phyloP scores from a whole-genome alignment of 2,329 filamentous ascomycete species.

The Diaporthe humulicola region DNA sequence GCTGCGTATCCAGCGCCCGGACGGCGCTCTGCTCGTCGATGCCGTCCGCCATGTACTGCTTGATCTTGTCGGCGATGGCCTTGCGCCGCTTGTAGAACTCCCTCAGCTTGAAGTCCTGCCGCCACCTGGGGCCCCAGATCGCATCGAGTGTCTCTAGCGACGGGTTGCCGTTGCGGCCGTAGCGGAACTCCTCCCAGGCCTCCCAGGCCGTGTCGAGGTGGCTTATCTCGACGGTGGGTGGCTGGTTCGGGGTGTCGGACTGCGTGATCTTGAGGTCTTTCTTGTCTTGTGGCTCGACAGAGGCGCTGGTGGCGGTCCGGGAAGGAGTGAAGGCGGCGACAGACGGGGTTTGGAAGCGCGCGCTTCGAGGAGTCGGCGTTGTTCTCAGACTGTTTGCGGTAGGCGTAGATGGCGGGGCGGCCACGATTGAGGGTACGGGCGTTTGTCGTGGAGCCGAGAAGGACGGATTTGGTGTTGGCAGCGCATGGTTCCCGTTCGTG shows the following conservation, averaged over 20 bases:
- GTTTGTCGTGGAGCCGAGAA: neutral
- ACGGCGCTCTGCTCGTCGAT: conserved; percentile 52
- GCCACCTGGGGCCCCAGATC: conserved; percentile 53
- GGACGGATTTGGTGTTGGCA: neutral
- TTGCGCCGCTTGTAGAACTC: conserved; percentile 56
- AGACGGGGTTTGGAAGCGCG: conserved; percentile 3
- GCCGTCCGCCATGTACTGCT: conserved; percentile 52
- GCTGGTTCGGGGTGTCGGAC: conserved; percentile 41
- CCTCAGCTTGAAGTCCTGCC: conserved; percentile 52
- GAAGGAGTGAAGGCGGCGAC: neutral
- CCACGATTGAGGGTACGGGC: neutral
- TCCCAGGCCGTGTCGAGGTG: conserved; percentile 52
- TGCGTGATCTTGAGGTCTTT: conserved; percentile 35
- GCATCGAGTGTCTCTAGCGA: conserved; percentile 52
- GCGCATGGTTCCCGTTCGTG: neutral
- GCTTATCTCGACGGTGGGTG: conserved; percentile 52
- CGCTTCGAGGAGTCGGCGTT: conserved; percentile 14
- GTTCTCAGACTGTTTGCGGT: neutral
- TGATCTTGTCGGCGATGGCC: conserved; percentile 56
- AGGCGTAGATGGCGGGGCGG: neutral
- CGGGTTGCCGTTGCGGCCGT: conserved; percentile 52
- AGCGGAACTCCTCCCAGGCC: conserved; percentile 54
- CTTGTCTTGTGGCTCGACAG: conserved; percentile 6
- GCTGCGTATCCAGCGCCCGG: conserved; percentile 52
- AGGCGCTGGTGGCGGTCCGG: neutral